Evolutionary conservation across 148 eudicot species (phyloP), one percentile per base, ranked within the genome.

Genomic region (Cornus kousa): DNA sequence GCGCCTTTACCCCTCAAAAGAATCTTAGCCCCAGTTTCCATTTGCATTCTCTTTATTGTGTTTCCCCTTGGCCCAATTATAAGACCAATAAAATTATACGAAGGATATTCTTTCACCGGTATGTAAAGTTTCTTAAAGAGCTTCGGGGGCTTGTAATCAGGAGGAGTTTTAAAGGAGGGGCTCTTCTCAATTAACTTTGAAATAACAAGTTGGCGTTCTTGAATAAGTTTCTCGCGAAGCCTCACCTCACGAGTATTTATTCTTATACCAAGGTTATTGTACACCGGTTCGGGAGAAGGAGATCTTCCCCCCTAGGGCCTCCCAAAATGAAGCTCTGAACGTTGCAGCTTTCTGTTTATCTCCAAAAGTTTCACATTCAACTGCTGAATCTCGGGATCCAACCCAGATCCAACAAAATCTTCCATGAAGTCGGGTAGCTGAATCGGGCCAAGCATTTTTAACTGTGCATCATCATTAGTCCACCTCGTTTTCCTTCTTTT

Each of bases 61-160:
- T 81, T 87, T 50, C 87, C 89, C 67, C 82, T 84, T 8, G 89
- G 89, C 1, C 89, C 89, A 43, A 87, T 69, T 76, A 87, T 87
- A 46, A 84, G 70, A 8, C 87, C 89, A 67, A 84, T 55, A 68
- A 87, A 87, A 32, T 87, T 87, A 66, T 84, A 87, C 0, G 50
- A 40, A 0, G 89, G 89, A 62, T 72, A 83, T 74, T 87, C 85
- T 68, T 84, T 79, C 75, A 75, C 62, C 1, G 89, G 89, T 57
- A 86, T 60, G 22, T 75, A 83, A 50, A 86, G 77, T 74, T 86
- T 83, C 74, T 79, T 83, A 31, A 50, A 31, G 22, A 80, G 59
- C 79, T 77, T 85, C 2, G 24, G 46, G 31, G 79, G 79, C 37
- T 72, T 78, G 28, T 69, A 62, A 35, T 70, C 71, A 20, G 81